These are phyloP conservation scores for Coniferiporia sulphurascens DNA, from an alignment of 1,284 basidiomycete genomes.

Conservation along the genomic window DNA sequence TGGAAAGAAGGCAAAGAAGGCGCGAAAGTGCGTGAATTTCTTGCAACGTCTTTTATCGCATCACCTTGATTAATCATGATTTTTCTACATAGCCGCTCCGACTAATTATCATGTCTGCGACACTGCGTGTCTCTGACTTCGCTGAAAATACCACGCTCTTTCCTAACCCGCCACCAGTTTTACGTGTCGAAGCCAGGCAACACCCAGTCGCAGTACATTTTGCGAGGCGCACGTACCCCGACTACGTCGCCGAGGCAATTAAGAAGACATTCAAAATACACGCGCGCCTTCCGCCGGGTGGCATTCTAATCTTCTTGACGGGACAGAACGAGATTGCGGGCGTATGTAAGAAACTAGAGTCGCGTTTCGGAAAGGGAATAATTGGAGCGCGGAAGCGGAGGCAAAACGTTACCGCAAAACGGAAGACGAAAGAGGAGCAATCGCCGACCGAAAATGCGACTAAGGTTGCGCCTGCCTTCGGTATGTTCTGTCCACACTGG, in stretches of 20 bases:
- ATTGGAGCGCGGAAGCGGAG: constrained; percentile 47
- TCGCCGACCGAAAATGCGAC: constrained; percentile 19
- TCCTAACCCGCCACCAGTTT: constrained; percentile 78
- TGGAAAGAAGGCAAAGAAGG: constrained; percentile 74
- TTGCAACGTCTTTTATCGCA: background rate
- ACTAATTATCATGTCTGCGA: constrained; percentile 98
- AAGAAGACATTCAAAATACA: constrained; percentile 86
- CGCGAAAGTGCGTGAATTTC: constrained; percentile 46
- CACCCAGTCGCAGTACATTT: constrained; percentile 97
- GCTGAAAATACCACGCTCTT: constrained; percentile 86
- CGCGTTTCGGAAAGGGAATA: constrained; percentile 68
- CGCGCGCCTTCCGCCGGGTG: constrained; percentile 63
- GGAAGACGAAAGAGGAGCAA: constrained; percentile 20
- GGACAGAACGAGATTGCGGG: constrained; percentile 74
- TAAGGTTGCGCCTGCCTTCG: constrained; percentile 43
- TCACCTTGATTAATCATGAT: too few relatives aligned
- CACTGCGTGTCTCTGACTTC: constrained; percentile 92
- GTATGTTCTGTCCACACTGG: constrained; percentile 27
- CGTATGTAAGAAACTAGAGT: constrained; percentile 69
- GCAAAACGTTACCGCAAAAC: constrained; percentile 30
- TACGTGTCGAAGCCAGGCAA: constrained; percentile 87
- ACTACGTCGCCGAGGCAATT: constrained; percentile 89
- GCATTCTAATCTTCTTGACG: constrained; percentile 72
- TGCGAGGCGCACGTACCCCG: constrained; percentile 76
- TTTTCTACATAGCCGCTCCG: constrained; percentile 63